A percentile compares a stretch with the other conserved stretches of the same genome.
Evolutionary conservation across 306 rosid species (phyloP).

Genomic region (Crataegus laevigata): DNA sequence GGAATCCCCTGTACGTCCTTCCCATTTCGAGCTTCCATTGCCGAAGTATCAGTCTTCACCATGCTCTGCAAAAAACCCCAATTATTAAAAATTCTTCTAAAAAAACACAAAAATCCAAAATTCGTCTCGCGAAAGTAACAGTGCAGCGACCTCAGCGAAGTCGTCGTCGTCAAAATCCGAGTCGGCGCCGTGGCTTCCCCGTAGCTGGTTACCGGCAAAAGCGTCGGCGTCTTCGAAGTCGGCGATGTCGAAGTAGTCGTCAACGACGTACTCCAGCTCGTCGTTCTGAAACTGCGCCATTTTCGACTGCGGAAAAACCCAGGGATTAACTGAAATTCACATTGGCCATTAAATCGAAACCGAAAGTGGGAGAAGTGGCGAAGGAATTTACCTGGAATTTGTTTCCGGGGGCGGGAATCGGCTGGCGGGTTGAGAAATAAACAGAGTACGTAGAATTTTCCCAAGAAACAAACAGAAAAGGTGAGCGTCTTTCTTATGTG

Average conservation of each 20-base stretch:
- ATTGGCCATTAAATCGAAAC: background rate
- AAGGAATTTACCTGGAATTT: background rate
- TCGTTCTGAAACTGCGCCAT: conserved; percentile 70
- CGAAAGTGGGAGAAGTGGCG: background rate
- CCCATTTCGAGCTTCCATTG: conserved; percentile 73
- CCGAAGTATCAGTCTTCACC: conserved; percentile 68
- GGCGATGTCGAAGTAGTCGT: conserved; percentile 31
- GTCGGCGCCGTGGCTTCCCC: conserved; percentile 8
- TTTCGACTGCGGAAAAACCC: background rate
- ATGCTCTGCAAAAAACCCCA: conserved; percentile 30
- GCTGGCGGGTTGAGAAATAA: background rate
- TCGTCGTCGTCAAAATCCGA: conserved; percentile 56
- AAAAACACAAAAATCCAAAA: background rate
- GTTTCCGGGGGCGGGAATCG: background rate
- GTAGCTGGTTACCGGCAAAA: conserved; percentile 19
- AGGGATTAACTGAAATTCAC: background rate
- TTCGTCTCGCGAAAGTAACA: background rate
- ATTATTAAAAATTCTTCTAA: background rate
- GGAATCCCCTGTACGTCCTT: conserved; percentile 90
- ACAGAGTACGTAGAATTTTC: background rate
- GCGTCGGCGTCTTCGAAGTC: conserved; percentile 38
- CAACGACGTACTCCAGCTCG: conserved; percentile 54
- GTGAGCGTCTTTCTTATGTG: background rate
- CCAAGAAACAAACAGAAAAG: conserved; percentile 13
- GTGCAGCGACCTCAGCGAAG: conserved; percentile 31